Evolutionary conservation across 2,329 filamentous ascomycete species (phyloP).

Genomic region (Akanthomyces lecanii): DNA sequence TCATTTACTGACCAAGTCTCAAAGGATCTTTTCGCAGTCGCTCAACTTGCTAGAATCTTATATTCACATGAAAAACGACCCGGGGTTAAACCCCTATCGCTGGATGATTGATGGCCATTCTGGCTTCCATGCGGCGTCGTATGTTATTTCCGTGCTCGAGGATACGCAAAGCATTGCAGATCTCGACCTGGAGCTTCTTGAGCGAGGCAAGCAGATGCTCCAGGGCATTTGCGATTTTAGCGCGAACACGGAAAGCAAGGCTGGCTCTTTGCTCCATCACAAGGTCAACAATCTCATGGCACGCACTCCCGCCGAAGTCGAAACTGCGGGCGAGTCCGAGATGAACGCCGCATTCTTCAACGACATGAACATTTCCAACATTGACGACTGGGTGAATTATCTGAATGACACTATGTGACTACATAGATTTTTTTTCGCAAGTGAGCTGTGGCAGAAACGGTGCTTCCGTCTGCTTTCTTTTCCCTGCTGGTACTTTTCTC

Average conservation of each 20-base stretch:
- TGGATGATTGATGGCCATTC: slow-evolving; percentile 1
- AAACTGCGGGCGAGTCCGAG: background rate
- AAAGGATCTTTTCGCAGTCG: background rate
- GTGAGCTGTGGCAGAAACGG: too few relatives aligned
- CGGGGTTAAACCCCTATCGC: background rate
- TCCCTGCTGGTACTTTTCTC: too few relatives aligned
- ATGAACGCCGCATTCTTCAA: background rate
- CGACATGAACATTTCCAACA: background rate
- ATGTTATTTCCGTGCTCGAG: background rate
- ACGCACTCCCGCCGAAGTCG: background rate
- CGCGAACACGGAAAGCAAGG: background rate
- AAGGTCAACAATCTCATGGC: background rate
- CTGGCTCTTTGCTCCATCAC: background rate
- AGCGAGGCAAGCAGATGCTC: background rate
- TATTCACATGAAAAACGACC: background rate
- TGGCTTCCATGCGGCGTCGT: background rate
- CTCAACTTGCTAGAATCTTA: background rate
- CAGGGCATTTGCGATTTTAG: background rate
- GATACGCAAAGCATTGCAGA: background rate
- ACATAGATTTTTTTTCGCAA: background rate
- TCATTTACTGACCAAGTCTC: background rate
- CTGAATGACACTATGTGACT: background rate
- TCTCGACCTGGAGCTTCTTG: background rate
- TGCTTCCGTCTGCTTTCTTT: too few relatives aligned
- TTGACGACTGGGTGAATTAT: background rate